phyloP scores from a whole-genome alignment of 2,329 filamentous ascomycete species.

The Nothopassalora personata region DNA sequence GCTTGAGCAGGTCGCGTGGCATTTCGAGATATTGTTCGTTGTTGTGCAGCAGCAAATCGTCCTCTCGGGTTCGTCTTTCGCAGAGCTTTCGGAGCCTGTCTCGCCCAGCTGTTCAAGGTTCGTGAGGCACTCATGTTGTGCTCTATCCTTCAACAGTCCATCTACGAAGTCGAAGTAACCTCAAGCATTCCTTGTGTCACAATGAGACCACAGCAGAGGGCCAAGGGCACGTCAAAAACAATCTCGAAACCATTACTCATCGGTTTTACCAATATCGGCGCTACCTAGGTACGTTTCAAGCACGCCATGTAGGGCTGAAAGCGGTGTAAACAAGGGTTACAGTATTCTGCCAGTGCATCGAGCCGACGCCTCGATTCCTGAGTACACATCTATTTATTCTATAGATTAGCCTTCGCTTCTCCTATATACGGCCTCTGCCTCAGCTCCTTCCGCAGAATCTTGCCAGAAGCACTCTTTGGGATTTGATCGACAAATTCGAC shows the following conservation, averaged over 20 bases:
- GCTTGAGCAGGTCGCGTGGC: constrained; percentile 15
- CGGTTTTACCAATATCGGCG: not conserved
- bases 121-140: constrained; percentile 11
- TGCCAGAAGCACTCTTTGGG: constrained; percentile 58
- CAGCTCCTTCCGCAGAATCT: constrained; percentile 48
- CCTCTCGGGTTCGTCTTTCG: constrained; percentile 11
- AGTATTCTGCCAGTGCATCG: not conserved
- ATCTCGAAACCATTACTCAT: not conserved
- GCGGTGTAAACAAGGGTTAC: not conserved
- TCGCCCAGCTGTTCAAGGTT: constrained; percentile 2
- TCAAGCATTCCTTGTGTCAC: not conserved
- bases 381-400: not conserved
- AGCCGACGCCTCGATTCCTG: too few relatives aligned
- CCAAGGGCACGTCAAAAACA: not conserved
- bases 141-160: not conserved
- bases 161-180: not conserved
- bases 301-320: not conserved
- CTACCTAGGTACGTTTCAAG: not conserved
- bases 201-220: not conserved
- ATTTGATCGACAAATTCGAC: constrained; percentile 53
- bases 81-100: constrained; percentile 8
- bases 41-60: constrained; percentile 1
- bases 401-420: constrained; percentile 1
- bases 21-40: constrained; percentile 13
- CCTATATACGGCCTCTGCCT: not conserved